A percentile compares a stretch with the other conserved stretches of the same genome.
Conservation (phyloP, 1,284 basidiomycete genomes). For the Tilletia horrida region DNA sequence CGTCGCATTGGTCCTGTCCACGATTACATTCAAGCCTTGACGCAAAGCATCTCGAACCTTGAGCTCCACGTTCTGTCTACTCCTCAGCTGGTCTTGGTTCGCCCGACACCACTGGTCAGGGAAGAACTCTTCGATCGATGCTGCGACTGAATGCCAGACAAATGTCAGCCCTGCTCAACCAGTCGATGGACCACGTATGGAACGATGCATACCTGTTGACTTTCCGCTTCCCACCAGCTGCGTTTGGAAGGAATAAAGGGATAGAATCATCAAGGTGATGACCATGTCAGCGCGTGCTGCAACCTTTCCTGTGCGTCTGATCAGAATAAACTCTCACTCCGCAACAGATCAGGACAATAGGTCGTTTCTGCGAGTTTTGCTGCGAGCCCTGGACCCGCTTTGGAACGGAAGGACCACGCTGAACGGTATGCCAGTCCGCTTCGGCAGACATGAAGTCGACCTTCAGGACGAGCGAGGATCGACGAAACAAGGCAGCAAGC, state of each 20-base stretch:
- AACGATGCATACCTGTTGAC: slow-evolving; percentile 26
- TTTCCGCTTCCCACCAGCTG: slow-evolving; percentile 30
- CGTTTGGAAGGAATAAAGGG: not conserved
- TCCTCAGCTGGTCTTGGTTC: slow-evolving; percentile 28
- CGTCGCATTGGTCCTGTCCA: slow-evolving; percentile 29
- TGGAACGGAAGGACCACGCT: not conserved
- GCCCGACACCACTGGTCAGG: slow-evolving; percentile 24
- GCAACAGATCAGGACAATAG: slow-evolving; percentile 4
- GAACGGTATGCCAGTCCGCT: not conserved
- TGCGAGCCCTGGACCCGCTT: not conserved
- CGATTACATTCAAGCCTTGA: slow-evolving; percentile 23
- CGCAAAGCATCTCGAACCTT: slow-evolving; percentile 14
- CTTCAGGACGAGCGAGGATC: too few relatives aligned
- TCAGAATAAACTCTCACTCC: not conserved
- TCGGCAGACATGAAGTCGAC: not conserved
- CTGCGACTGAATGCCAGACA: slow-evolving; percentile 21
- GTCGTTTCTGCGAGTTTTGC: not conserved
- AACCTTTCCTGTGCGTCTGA: not conserved
- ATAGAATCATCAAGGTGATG: too few relatives aligned
- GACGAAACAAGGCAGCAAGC: too few relatives aligned
- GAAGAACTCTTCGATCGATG: slow-evolving; percentile 18
- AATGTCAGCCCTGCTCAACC: not conserved
- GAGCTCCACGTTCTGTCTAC: slow-evolving; percentile 18
- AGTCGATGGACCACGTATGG: not conserved
- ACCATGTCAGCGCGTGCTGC: not conserved